Evolutionary conservation across 768 basidiomycete genomes (phyloP).

Genomic region (Boletus rubescentipes): DNA sequence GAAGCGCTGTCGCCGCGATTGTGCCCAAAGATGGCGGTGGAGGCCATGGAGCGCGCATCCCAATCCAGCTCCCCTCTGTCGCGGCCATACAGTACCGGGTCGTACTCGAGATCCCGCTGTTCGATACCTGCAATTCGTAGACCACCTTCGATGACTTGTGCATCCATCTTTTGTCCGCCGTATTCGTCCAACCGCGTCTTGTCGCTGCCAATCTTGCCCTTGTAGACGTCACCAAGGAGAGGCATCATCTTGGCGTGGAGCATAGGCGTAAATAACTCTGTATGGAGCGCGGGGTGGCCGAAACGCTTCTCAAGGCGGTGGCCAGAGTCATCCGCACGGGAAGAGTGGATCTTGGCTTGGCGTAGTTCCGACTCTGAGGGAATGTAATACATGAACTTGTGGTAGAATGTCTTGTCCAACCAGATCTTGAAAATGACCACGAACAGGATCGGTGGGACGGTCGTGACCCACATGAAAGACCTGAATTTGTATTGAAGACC

Average conservation of each 20-base stretch:
- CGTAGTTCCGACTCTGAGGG: slow-evolving; percentile 79
- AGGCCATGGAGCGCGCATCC: slow-evolving; percentile 78
- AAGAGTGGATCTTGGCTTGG: slow-evolving; percentile 72
- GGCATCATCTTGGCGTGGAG: slow-evolving; percentile 84
- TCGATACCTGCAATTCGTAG: slow-evolving; percentile 82
- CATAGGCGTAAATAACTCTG: slow-evolving; percentile 87
- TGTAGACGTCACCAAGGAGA: slow-evolving; percentile 71
- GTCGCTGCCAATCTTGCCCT: slow-evolving; percentile 64
- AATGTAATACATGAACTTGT: slow-evolving; percentile 77
- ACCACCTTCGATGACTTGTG: slow-evolving; percentile 73
- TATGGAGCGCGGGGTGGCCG: slow-evolving; percentile 88
- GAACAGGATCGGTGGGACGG: slow-evolving; percentile 84
- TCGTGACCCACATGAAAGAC: slow-evolving; percentile 76
- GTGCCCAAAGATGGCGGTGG: slow-evolving; percentile 51
- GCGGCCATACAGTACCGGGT: slow-evolving; percentile 72
- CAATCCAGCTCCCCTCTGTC: slow-evolving; percentile 87
- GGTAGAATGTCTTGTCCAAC: slow-evolving; percentile 64
- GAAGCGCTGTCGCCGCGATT: slow-evolving; percentile 36
- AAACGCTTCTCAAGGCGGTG: slow-evolving; percentile 87
- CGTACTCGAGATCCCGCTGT: slow-evolving; percentile 80
- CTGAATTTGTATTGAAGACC: slow-evolving; percentile 76
- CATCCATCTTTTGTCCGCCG: slow-evolving; percentile 73
- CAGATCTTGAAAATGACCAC: slow-evolving; percentile 84
- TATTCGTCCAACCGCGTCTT: slow-evolving; percentile 73
- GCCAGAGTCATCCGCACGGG: slow-evolving; percentile 67